These are phyloP conservation scores for Thalia dealbata DNA, from an alignment of 176 grass and related monocot species.

Conservation along the genomic window DNA sequence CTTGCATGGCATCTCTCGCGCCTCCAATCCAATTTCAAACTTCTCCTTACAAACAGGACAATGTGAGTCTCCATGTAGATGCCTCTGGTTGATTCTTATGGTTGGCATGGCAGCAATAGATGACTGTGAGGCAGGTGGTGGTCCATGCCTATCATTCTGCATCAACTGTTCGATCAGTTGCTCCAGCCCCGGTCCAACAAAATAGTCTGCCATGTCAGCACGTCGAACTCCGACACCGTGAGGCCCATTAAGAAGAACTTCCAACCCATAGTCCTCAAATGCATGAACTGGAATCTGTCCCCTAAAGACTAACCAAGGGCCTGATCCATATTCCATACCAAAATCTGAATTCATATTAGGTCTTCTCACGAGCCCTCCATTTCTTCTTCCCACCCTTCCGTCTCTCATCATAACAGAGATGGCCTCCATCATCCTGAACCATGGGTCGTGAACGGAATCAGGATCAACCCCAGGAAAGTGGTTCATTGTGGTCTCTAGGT, in stretches of 20 bases:
- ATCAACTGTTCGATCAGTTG: slow-evolving; percentile 5
- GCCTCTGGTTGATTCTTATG: slow-evolving; percentile 53
- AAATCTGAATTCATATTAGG: background rate
- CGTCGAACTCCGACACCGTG: slow-evolving; percentile 5
- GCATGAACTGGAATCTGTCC: slow-evolving; percentile 12
- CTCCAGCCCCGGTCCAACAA: slow-evolving; percentile 12
- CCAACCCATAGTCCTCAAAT: background rate
- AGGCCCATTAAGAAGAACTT: slow-evolving; percentile 7
- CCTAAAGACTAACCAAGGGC: slow-evolving; percentile 5
- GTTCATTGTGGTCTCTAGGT: background rate
- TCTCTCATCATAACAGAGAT: slow-evolving; percentile 1
- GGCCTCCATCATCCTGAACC: slow-evolving; percentile 2
- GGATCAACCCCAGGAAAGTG: background rate
- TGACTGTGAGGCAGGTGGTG: slow-evolving; percentile 39
- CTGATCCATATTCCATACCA: slow-evolving; percentile 6
- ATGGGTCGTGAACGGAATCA: background rate
- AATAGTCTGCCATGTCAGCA: slow-evolving; percentile 4
- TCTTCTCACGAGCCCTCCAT: background rate
- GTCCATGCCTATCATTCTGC: slow-evolving; percentile 32
- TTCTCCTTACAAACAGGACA: slow-evolving; percentile 77
- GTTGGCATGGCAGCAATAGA: slow-evolving; percentile 69
- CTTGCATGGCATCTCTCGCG: slow-evolving; percentile 82
- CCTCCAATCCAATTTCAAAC: slow-evolving; percentile 60
- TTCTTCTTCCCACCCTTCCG: background rate
- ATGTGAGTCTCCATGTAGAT: slow-evolving; percentile 48